Base-by-base conservation (phyloP, 345 rosid genomes). In the Ailanthus altissimus region DNA sequence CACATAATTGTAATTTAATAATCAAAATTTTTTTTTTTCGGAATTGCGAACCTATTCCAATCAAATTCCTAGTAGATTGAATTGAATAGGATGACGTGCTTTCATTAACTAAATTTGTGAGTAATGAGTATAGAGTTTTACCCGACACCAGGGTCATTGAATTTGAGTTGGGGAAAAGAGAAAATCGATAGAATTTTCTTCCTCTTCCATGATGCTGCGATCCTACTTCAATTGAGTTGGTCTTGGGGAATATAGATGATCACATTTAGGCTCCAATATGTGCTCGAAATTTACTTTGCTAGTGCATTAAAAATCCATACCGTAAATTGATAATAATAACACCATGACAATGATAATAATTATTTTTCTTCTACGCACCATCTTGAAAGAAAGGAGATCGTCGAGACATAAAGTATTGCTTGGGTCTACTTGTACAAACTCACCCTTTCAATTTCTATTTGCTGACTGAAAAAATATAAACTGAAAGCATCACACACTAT, bases 61-160 rank as follows among this genome's bases (percentile, higher is more conserved):
- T n/a, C n/a, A n/a, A n/a, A n/a, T n/a, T n/a, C n/a, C n/a, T n/a
- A n/a, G n/a, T n/a, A n/a, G n/a, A n/a, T n/a, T n/a, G n/a, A n/a
- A n/a, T n/a, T n/a, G n/a, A n/a, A n/a, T n/a, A n/a, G n/a, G n/a
- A n/a, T n/a, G n/a, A n/a, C n/a, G n/a, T n/a, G n/a, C n/a, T n/a
- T n/a, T n/a, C n/a, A n/a, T n/a, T n/a, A n/a, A n/a, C n/a, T n/a
- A n/a, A n/a, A n/a, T n/a, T n/a, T n/a, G n/a, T n/a, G n/a, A n/a
- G n/a, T n/a, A n/a, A n/a, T n/a, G n/a, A n/a, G n/a, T n/a, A 12
- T 13, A 49, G 16, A 49, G 18, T 49, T 49, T 49, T 59, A 67
- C 79, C 67, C 74, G 78, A 26, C 73, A 76, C 72, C 78, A 76
- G 0, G 53, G 28, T 23, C 21, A 18, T 4, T 40, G 23, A 76